Evolutionary conservation across 306 rosid species (phyloP).

Genomic region (Hippophae rhamnoides): DNA sequence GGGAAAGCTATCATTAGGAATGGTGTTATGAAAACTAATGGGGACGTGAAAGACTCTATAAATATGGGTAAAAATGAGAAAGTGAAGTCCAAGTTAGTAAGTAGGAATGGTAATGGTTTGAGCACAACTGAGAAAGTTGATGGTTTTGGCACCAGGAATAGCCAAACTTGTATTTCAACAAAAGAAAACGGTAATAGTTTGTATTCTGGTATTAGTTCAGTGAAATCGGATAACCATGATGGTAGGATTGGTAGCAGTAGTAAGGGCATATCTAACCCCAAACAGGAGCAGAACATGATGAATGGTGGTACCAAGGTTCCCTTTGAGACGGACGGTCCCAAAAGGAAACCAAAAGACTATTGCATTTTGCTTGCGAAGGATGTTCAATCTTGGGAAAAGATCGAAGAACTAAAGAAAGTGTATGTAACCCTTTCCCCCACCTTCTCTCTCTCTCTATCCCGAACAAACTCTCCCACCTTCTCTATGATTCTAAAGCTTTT

Average conservation of each 20-base stretch:
- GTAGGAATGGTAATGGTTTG: constrained; percentile 43
- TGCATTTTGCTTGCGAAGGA: constrained; percentile 58
- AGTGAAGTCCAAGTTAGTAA: constrained; percentile 25
- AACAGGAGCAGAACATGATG: constrained; percentile 31
- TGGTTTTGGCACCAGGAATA: constrained; percentile 18
- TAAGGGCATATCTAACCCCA: constrained; percentile 22
- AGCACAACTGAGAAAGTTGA: constrained; percentile 26
- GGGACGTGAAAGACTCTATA: constrained; percentile 32
- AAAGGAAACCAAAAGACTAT: constrained; percentile 40
- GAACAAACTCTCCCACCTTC: neutral
- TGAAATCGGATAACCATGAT: constrained; percentile 29
- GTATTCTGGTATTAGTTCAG: constrained; percentile 20
- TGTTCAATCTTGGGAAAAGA: constrained; percentile 46
- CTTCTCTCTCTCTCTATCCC: neutral
- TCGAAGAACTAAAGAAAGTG: constrained; percentile 61
- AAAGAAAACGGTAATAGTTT: constrained; percentile 30
- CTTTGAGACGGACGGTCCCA: constrained; percentile 30
- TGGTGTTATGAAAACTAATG: constrained; percentile 37
- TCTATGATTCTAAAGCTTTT: neutral
- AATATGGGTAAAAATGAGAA: constrained; percentile 43
- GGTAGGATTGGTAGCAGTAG: constrained; percentile 21
- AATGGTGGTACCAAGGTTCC: constrained; percentile 25
- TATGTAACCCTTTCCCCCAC: constrained; percentile 21
- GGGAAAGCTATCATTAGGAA: constrained; percentile 44
- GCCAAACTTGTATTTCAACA: constrained; percentile 23